Percentiles rank a stretch among this genome's conserved stretches.
Conservation (phyloP, 1,284 basidiomycete genomes). For the Cryptococcus hybrid region DNA sequence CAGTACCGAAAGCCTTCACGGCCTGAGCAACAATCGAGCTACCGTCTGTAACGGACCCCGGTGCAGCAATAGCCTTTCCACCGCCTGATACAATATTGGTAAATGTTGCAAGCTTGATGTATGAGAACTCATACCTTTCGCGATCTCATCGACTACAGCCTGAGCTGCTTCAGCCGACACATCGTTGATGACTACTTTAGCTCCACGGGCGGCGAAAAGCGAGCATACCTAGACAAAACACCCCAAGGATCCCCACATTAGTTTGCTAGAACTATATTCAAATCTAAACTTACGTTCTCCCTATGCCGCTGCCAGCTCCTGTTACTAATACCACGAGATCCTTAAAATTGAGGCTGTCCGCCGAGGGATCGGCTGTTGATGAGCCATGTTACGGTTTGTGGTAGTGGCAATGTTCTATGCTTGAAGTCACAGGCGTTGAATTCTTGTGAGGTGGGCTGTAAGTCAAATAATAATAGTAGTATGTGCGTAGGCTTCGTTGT, state of each 20-base stretch:
- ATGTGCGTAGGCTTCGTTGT: too few relatives aligned
- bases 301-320: slow-evolving; percentile 93
- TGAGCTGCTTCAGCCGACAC: slow-evolving; percentile 86
- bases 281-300: slow-evolving; percentile 63
- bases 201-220: slow-evolving; percentile 88
- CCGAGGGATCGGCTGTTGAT: not conserved
- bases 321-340: slow-evolving; percentile 92
- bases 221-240: slow-evolving; percentile 66
- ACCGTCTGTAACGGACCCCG: slow-evolving; percentile 86
- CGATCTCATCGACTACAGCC: slow-evolving; percentile 89
- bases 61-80: slow-evolving; percentile 82
- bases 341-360: slow-evolving; percentile 60
- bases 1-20: slow-evolving; percentile 77
- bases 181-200: slow-evolving; percentile 94
- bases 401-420: too few relatives aligned
- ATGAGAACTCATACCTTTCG: slow-evolving; percentile 59
- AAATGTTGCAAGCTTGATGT: not conserved
- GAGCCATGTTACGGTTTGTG: too few relatives aligned
- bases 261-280: not conserved
- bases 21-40: slow-evolving; percentile 79
- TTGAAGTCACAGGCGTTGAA: too few relatives aligned
- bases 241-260: not conserved
- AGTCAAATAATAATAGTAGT: too few relatives aligned
- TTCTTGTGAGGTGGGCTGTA: too few relatives aligned
- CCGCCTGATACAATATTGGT: slow-evolving; percentile 60